A percentile compares a stretch with the other conserved stretches of the same genome.
Conservation (phyloP, 805 yeast genomes). For the Schizosaccharomyces osmophilus region DNA sequence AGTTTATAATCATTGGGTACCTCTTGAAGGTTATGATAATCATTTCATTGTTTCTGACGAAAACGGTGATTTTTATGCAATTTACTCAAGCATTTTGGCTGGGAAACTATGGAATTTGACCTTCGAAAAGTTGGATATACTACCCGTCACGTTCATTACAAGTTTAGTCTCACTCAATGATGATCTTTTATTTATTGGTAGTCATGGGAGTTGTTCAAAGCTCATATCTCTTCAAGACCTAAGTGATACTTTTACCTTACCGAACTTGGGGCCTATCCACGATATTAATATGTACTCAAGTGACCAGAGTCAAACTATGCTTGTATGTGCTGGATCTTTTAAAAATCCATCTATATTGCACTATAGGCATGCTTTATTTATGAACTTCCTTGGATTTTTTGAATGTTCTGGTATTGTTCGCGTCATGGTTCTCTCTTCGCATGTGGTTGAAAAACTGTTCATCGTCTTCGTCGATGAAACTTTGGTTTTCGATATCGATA, state of each 20-base stretch:
- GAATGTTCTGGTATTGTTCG: not conserved
- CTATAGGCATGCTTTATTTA: not conserved
- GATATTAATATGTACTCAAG: not conserved
- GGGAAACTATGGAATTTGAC: not conserved
- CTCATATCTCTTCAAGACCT: not conserved
- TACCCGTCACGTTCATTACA: not conserved
- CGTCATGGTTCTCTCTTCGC: not conserved
- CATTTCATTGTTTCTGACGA: not conserved
- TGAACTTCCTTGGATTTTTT: not conserved
- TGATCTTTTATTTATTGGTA: not conserved
- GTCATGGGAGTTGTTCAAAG: not conserved
- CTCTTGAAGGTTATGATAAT: not conserved
- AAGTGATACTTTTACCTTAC: not conserved
- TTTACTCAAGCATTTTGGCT: not conserved
- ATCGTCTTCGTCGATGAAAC: not conserved
- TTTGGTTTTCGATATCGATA: not conserved
- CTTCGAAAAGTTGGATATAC: not conserved
- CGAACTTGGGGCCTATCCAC: not conserved
- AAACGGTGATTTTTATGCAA: not conserved
- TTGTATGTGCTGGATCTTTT: not conserved
- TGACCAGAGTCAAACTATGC: not conserved
- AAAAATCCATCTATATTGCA: not conserved
- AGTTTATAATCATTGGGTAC: not conserved
- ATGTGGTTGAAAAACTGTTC: not conserved
- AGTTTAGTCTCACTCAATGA: not conserved